A percentile compares a stretch with the other conserved stretches of the same genome.
These are phyloP conservation scores for Ramalina peruviana DNA, from an alignment of 495 filamentous ascomycete species.

Conservation along the genomic window DNA sequence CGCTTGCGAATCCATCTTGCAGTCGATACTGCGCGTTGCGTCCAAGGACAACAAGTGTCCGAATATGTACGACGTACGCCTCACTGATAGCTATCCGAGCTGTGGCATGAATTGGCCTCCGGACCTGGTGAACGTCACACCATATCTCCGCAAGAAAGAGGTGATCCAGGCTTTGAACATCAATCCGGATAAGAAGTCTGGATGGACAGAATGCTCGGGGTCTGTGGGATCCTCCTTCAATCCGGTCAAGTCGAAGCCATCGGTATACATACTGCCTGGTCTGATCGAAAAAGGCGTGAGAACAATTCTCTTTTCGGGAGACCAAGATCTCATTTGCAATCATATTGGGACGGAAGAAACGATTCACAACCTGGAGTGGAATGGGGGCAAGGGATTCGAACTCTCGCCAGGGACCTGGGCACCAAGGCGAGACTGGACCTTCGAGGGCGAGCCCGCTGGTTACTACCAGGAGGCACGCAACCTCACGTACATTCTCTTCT, in stretches of 20 bases:
- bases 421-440: conserved; percentile 82
- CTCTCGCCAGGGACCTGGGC: conserved; percentile 81
- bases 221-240: conserved; percentile 57
- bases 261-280: conserved; percentile 60
- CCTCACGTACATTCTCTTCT: conserved; percentile 87
- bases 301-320: conserved; percentile 79
- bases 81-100: conserved; percentile 53
- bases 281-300: conserved; percentile 52
- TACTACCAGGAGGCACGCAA: conserved; percentile 91
- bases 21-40: conserved; percentile 49
- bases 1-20: conserved; percentile 62
- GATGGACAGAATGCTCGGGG: conserved; percentile 85
- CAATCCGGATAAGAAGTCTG: conserved; percentile 62
- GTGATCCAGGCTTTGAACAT: conserved; percentile 72
- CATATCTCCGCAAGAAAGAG: conserved; percentile 72
- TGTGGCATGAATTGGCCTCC: conserved; percentile 97
- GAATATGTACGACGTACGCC: conserved; percentile 93
- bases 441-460: conserved; percentile 80
- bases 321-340: conserved; percentile 92
- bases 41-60: conserved; percentile 45
- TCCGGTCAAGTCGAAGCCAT: conserved; percentile 51
- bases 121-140: conserved; percentile 59
- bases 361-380: conserved; percentile 87
- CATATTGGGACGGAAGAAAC: conserved; percentile 86
- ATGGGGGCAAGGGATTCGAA: conserved; percentile 81